Evolutionary conservation across 192 early-diverging fungal genomes (phyloP), one percentile per base, ranked within the genome.

Genomic region (Entomortierella chlamydospora): DNA sequence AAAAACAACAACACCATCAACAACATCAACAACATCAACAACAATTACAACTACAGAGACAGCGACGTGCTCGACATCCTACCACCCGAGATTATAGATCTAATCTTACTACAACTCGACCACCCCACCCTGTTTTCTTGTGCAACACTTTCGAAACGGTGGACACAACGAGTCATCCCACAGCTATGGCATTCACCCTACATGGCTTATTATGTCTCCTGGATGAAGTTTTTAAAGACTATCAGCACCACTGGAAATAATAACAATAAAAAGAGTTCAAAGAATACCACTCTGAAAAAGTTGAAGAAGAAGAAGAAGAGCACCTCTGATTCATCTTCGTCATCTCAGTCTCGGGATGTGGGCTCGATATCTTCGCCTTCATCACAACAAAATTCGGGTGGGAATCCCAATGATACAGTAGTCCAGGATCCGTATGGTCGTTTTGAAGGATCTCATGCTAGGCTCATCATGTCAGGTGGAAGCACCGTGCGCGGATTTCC

Each of bases 181-280:
- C 63, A 70, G 45, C 37, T 79, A 26, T 79, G 76, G 76, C 49
- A 55, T 43, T 37, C 62, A 7, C 76, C 76, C 3, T 66, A 47
- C 39, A 70, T 70, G 76, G 43, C 18, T 17, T 79, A 79, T 29
- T 79, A 79, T 39, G 28, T 49, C 52, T 70, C 76, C 5, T 79
- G 76, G 76, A 61, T 60, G 62, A 61, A 57, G 28, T 45, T 79
- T 6, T 11, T 70, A 0, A 56, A 64, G 12, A 70, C 68, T 1
- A 43, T 69, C 12, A 63, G 30, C 41, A 28, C 10, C 2, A 12
- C 42, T 22, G 31, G 15, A 20, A 41, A 25, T 18, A 34, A 61
- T 37, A 18, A 18, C 25, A 15, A 59, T 8, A 47, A 4, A 13
- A 23, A 22, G 1, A 33, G 54, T 41, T 12, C 54, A 26, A 7